Percentiles rank a stretch among this genome's conserved stretches.
Evolutionary conservation across 257 asterid species (phyloP).

Genomic region (Thymus quinquecostatus): DNA sequence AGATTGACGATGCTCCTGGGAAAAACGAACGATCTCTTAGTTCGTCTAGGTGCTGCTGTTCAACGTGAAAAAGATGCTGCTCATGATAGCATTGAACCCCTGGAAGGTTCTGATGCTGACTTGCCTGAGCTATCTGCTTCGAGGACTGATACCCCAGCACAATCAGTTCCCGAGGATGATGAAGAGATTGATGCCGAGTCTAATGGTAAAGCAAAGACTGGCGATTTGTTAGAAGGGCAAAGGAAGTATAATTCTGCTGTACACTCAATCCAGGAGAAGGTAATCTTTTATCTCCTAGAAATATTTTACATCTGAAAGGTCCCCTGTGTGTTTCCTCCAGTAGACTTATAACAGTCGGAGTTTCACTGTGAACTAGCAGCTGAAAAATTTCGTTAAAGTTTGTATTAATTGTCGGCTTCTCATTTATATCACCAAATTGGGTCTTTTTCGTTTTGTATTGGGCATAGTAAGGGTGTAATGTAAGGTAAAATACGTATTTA

Average conservation of each 20-base stretch:
- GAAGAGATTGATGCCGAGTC: constrained; percentile 68
- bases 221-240: constrained; percentile 97
- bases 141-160: constrained; percentile 76
- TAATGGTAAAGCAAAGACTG: constrained; percentile 58
- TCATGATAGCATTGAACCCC: constrained; percentile 66
- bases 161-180: constrained; percentile 70
- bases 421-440: neutral
- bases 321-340: neutral
- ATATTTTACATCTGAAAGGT: constrained; percentile 6
- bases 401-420: neutral
- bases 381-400: neutral
- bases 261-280: constrained; percentile 99
- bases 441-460: constrained; percentile 2
- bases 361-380: neutral
- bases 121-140: constrained; percentile 59
- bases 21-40: constrained; percentile 91
- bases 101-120: constrained; percentile 60
- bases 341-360: constrained; percentile 6
- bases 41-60: constrained; percentile 97
- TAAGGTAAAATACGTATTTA: neutral
- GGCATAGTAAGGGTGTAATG: neutral
- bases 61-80: constrained; percentile 98
- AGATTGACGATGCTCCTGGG: constrained; percentile 95
- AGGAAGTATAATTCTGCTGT: constrained; percentile 93
- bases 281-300: constrained; percentile 32